Conservation (phyloP, 805 yeast genomes). For the Ogataea wickerhamii region DNA sequence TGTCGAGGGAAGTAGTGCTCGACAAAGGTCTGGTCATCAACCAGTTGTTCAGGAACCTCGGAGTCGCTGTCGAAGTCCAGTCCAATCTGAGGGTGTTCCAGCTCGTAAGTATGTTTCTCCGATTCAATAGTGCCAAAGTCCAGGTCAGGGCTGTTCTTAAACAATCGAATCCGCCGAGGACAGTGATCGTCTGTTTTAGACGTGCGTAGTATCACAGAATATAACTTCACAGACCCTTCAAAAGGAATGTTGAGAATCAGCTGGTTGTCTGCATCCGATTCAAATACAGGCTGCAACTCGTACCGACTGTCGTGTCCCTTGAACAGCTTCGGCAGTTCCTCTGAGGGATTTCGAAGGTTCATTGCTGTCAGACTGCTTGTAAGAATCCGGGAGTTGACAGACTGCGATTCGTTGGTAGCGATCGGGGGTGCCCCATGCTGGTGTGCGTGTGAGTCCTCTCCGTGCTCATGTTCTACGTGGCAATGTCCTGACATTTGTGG, state of each 20-base stretch:
- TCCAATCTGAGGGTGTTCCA: constrained; percentile 68
- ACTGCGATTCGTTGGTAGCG: constrained; percentile 66
- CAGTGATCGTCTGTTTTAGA: constrained; percentile 55
- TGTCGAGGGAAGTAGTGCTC: constrained; percentile 82
- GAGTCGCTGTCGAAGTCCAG: constrained; percentile 31
- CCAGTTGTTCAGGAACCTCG: constrained; percentile 25
- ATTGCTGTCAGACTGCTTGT: constrained; percentile 57
- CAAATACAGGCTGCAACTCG: constrained; percentile 42
- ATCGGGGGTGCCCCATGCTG: constrained; percentile 55
- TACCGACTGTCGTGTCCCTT: constrained; percentile 49
- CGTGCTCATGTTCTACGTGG: constrained; percentile 13
- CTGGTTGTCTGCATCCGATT: constrained; percentile 77
- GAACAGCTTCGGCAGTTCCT: constrained; percentile 50
- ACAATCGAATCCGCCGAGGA: constrained; percentile 66
- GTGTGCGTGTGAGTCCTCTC: constrained; percentile 32
- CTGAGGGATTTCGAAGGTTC: constrained; percentile 53
- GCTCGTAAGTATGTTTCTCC: constrained; percentile 44
- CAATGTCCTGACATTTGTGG: constrained; percentile 23
- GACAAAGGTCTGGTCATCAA: constrained; percentile 53
- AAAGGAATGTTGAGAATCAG: constrained; percentile 77
- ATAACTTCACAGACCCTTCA: constrained; percentile 61
- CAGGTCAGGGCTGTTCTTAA: constrained; percentile 63
- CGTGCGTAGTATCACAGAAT: constrained; percentile 67
- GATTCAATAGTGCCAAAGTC: constrained; percentile 65
- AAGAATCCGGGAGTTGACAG: constrained; percentile 61